Evolutionary conservation across 2,329 filamentous ascomycete genomes (phyloP).

Genomic region (Nannizzia gypsea): DNA sequence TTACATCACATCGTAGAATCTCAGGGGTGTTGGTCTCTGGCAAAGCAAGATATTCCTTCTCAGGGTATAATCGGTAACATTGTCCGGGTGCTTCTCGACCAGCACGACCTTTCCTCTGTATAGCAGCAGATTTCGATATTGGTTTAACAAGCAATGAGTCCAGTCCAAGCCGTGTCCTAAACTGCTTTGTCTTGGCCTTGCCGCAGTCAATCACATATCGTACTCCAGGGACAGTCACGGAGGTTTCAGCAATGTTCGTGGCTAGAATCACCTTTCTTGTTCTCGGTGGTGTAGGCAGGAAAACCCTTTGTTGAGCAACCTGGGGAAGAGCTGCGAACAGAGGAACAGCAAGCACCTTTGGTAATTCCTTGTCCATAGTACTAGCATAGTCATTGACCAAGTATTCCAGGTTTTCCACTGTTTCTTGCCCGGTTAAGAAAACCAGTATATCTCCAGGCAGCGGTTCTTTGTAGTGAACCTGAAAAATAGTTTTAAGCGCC

Average conservation of each 20-base stretch:
- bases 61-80: conserved; percentile 80
- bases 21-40: conserved; percentile 71
- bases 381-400: conserved; percentile 69
- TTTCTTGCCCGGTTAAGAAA: conserved; percentile 85
- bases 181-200: conserved; percentile 90
- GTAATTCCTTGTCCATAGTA: conserved; percentile 61
- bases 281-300: conserved; percentile 58
- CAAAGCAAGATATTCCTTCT: conserved; percentile 58
- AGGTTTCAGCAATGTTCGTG: conserved; percentile 98
- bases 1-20: conserved; percentile 79
- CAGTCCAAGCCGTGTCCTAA: conserved; percentile 68
- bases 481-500: conserved; percentile 68
- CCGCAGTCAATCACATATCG: conserved; percentile 85
- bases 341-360: conserved; percentile 57
- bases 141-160: conserved; percentile 83
- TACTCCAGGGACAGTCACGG: conserved; percentile 87
- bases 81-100: conserved; percentile 85
- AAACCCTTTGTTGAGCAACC: conserved; percentile 73
- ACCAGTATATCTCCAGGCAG: conserved; percentile 89
- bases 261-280: conserved; percentile 84
- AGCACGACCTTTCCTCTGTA: conserved; percentile 82
- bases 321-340: conserved; percentile 86
- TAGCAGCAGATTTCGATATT: conserved; percentile 85
- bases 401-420: conserved; percentile 70
- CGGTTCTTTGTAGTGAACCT: conserved; percentile 75